Percentiles rank a stretch among this genome's conserved stretches.
Evolutionary conservation across 2,329 filamentous ascomycete genomes (phyloP).

Genomic region (Ceratocystis smalleyi): DNA sequence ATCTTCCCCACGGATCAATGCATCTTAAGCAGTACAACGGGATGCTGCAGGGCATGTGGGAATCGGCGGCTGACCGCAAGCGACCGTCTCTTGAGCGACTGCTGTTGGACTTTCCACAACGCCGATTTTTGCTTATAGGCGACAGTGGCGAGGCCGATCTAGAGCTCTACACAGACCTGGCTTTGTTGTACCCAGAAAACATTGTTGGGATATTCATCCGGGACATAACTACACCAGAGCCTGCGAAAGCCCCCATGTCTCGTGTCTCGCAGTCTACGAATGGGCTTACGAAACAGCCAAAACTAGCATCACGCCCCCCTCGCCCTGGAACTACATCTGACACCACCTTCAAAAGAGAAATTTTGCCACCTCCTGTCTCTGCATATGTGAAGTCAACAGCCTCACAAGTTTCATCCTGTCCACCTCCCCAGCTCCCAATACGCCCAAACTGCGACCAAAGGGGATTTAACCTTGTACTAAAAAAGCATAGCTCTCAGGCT

Average conservation of each 20-base stretch:
- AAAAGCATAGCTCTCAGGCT: too few relatives aligned
- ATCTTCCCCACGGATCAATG: constrained; percentile 73
- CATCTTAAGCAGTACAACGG: constrained; percentile 93
- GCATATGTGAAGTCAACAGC: not conserved
- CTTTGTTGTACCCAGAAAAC: constrained; percentile 63
- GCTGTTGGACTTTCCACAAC: constrained; percentile 72
- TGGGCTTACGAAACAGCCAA: constrained; percentile 20
- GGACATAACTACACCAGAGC: constrained; percentile 73
- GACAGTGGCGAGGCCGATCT: constrained; percentile 95
- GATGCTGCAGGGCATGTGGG: constrained; percentile 95
- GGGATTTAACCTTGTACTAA: too few relatives aligned
- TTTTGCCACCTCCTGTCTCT: constrained; percentile 1
- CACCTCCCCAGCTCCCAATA: constrained; percentile 29
- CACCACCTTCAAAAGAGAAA: not conserved
- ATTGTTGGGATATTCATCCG: constrained; percentile 84
- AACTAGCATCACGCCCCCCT: not conserved
- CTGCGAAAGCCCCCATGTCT: not conserved
- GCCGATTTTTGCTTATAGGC: constrained; percentile 76
- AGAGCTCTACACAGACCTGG: constrained; percentile 94
- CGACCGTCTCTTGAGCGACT: constrained; percentile 75
- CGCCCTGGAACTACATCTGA: not conserved
- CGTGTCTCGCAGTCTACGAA: constrained; percentile 27
- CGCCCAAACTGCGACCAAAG: not conserved
- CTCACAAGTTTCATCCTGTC: not conserved
- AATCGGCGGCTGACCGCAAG: constrained; percentile 90